Percentiles rank a stretch among this genome's conserved stretches.
Conservation (phyloP, 805 yeast genomes). For the Wickerhamomyces kurtzmanii region DNA sequence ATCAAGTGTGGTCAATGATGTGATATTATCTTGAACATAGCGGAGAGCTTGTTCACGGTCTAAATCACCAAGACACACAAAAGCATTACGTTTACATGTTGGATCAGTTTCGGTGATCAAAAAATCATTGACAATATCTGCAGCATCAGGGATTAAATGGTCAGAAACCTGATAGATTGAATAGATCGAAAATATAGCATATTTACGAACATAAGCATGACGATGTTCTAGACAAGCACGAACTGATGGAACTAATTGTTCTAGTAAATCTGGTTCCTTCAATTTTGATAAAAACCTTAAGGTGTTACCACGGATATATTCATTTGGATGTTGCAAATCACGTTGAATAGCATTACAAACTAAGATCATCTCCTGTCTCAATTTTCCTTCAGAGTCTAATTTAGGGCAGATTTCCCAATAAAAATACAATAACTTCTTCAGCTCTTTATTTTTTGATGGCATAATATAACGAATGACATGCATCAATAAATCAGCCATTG, state of each 20-base stretch:
- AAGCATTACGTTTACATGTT: constrained; percentile 92
- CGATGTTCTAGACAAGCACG: constrained; percentile 90
- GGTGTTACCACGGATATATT: constrained; percentile 92
- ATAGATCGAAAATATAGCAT: constrained; percentile 86
- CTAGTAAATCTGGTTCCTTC: constrained; percentile 87
- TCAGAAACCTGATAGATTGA: constrained; percentile 77
- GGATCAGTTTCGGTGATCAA: constrained; percentile 81
- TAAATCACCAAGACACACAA: constrained; percentile 73
- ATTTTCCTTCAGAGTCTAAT: constrained; percentile 75
- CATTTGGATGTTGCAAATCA: constrained; percentile 97
- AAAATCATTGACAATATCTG: constrained; percentile 66
- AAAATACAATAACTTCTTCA: constrained; percentile 86
- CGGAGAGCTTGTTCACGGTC: constrained; percentile 79
- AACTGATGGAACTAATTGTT: constrained; percentile 90
- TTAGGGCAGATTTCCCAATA: constrained; percentile 99
- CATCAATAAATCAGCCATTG: constrained; percentile 90
- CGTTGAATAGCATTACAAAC: constrained; percentile 97
- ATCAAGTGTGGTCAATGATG: constrained; percentile 55
- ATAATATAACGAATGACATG: constrained; percentile 93
- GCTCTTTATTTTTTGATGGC: constrained; percentile 88
- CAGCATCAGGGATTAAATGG: constrained; percentile 92
- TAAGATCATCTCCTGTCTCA: constrained; percentile 96
- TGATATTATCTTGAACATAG: constrained; percentile 65
- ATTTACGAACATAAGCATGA: constrained; percentile 95
- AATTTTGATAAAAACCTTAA: constrained; percentile 84